phyloP scores from a whole-genome alignment of 2,329 filamentous ascomycete species.

The Diplodia mutila region DNA sequence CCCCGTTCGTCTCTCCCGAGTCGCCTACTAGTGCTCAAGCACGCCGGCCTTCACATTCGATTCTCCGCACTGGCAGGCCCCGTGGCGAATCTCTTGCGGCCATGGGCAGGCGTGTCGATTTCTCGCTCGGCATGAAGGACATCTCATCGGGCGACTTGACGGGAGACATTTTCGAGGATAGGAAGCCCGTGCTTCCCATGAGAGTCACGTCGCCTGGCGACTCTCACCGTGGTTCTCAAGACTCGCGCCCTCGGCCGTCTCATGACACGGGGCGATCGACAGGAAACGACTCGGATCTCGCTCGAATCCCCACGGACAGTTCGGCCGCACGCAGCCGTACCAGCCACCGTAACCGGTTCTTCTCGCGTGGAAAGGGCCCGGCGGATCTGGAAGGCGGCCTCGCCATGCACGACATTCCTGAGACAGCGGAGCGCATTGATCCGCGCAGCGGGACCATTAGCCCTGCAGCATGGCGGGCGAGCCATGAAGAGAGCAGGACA shows the following conservation, averaged over 20 bases:
- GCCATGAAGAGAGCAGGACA: conserved; percentile 10
- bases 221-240: neutral
- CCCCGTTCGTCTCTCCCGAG: conserved; percentile 44
- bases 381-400: conserved; percentile 43
- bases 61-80: conserved; percentile 57
- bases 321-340: conserved; percentile 42
- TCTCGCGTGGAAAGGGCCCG: conserved; percentile 50
- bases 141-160: conserved; percentile 62
- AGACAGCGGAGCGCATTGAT: conserved; percentile 38
- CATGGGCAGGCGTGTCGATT: conserved; percentile 68
- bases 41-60: conserved; percentile 38
- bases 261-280: conserved; percentile 42
- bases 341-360: conserved; percentile 64
- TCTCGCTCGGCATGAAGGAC: conserved; percentile 69
- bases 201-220: conserved; percentile 41
- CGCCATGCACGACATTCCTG: conserved; percentile 38
- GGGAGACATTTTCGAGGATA: conserved; percentile 68
- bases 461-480: conserved; percentile 34
- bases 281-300: conserved; percentile 35
- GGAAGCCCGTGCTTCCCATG: conserved; percentile 48
- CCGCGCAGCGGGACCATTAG: conserved; percentile 41
- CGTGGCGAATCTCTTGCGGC: conserved; percentile 62
- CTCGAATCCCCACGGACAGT: conserved; percentile 42
- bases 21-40: conserved; percentile 27
- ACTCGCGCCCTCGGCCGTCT: conserved; percentile 34